Evolutionary conservation across 495 filamentous ascomycete species (phyloP).

Genomic region (Neurospora tetraspora): DNA sequence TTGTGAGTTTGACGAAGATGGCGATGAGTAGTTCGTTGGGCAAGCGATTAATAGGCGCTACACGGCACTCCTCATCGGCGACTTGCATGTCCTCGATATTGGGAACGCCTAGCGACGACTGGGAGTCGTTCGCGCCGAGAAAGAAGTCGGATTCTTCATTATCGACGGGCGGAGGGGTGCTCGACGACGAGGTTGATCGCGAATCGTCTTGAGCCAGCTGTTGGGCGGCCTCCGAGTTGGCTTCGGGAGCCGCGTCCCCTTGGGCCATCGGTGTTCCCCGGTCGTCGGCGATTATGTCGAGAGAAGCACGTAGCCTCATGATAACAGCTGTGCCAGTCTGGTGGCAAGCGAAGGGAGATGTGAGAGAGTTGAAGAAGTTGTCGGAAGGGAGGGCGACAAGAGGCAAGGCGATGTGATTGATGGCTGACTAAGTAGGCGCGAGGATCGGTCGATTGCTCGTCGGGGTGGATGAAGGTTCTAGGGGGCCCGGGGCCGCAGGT

Average conservation of each 20-base stretch:
- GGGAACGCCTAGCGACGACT: conserved; percentile 75
- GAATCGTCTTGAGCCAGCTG: conserved; percentile 18
- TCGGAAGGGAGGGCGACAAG: neutral
- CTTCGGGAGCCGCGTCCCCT: conserved; percentile 5
- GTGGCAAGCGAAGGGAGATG: neutral
- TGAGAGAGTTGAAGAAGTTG: neutral
- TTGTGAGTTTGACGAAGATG: conserved; percentile 77
- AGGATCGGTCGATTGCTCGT: neutral
- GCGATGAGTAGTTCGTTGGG: conserved; percentile 91
- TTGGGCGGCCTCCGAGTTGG: conserved; percentile 1
- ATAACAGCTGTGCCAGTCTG: conserved; percentile 1
- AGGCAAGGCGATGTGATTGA: neutral
- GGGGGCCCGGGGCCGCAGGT: neutral
- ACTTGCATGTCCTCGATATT: conserved; percentile 63
- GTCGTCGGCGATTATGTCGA: conserved; percentile 36
- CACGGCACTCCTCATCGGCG: conserved; percentile 45
- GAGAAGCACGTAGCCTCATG: conserved; percentile 27
- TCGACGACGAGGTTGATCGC: conserved; percentile 61
- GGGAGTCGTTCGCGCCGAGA: conserved; percentile 74
- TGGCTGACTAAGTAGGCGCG: neutral
- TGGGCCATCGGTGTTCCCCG: neutral
- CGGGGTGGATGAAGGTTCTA: neutral
- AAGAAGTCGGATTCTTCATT: conserved; percentile 91
- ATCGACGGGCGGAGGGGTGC: conserved; percentile 69
- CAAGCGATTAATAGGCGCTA: conserved; percentile 67